These are phyloP conservation scores for Ambrosia trifida DNA, from an alignment of 129 eudicot species.

Conservation along the genomic window DNA sequence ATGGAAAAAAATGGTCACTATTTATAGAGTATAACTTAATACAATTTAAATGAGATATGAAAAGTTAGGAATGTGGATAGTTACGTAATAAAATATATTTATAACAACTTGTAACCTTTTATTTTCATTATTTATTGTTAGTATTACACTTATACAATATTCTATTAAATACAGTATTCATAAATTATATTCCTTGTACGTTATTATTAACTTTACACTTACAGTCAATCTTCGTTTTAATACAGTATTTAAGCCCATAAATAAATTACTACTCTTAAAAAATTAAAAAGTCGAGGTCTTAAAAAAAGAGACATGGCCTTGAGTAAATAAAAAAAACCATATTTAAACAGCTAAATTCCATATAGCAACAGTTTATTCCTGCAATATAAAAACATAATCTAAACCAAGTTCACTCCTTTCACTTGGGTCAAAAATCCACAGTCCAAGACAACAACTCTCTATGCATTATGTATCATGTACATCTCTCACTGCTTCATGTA, in stretches of 20 bases:
- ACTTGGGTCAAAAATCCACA: conserved; percentile 18
- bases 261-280: too few species aligned
- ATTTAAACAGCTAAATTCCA: conserved; percentile 33
- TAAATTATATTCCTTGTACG: too few species aligned
- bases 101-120: too few species aligned
- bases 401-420: conserved; percentile 25
- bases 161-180: too few species aligned
- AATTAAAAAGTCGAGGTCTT: not conserved
- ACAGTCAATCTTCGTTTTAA: too few species aligned
- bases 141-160: not conserved
- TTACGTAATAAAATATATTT: too few species aligned
- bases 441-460: conserved; percentile 8
- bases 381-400: conserved; percentile 20
- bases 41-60: too few species aligned
- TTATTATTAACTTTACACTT: not conserved
- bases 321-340: not conserved
- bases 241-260: not conserved
- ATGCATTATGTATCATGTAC: conserved; percentile 8
- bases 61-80: too few species aligned
- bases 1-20: too few species aligned
- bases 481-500: not conserved
- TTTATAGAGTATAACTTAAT: too few species aligned
- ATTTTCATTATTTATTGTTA: not conserved
- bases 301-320: not conserved
- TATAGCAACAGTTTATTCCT: conserved; percentile 23